Base-by-base conservation (phyloP, 1,139 yeast species). In the Scheffersomyces stambukii region DNA sequence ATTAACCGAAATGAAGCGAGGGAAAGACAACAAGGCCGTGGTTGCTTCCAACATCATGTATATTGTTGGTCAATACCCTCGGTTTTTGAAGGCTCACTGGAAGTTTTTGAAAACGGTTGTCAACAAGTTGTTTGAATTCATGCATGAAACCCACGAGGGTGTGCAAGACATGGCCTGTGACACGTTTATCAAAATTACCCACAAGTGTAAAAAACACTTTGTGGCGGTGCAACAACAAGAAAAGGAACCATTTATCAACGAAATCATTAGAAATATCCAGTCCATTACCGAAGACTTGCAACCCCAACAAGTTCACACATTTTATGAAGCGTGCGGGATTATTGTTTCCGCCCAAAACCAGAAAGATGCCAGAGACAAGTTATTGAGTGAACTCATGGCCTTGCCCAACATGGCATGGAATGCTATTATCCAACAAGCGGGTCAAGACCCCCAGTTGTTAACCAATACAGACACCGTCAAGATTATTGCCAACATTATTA, bases 151-250 rank as follows among this genome's bases (percentile, higher is more conserved):
- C 16, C 98, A 91, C 57, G 99, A 89, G 59, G 98, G 97, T 62
- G 98, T 91, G 40, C 98, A 91, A 64, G 98, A 91, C 60, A 91
- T 91, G 98, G 98, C 99, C 7, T 91, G 98, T 68, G 98, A 91
- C 58, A 91, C 99, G 1, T 91, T 91, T 55, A 89, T 89, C 50
- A 93, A 91, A 57, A 91, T 91, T 54, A 86, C 96, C 17, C 81
- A 77, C 46, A 91, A 91, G 61, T 91, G 98, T 70, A 89, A 88
- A 58, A 80, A 89, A 41, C 97, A 91, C 57, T 91, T 93, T 60
- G 96, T 91, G 23, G 82, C 82, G 25, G 79, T 75, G 41, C 97
- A 91, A 60, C 75, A 77, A 11, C 82, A 81, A 41, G 98, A 93
- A 59, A 54, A 72, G n/a, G 95, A 82, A 53, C 96, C 98, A 13